Percentiles rank a stretch among this genome's conserved stretches.
Evolutionary conservation across 108 stramenopile genomes (phyloP).

Genomic region (Cyclotella baltica): DNA sequence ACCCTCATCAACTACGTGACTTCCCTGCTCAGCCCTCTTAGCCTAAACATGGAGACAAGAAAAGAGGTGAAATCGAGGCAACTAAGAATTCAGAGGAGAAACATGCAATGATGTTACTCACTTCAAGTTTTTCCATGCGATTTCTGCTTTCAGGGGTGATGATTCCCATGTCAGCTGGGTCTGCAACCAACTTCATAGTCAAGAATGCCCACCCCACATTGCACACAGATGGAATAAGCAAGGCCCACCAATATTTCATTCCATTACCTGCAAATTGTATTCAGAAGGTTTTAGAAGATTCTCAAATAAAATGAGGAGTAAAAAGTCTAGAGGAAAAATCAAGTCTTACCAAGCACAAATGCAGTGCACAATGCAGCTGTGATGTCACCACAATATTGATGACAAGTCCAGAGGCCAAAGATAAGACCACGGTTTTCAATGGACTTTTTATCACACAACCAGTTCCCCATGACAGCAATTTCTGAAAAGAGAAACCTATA

Average conservation of each 20-base stretch:
- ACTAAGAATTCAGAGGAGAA: too few species aligned
- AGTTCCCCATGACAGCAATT: conserved; percentile 98
- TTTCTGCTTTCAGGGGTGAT: conserved; percentile 85
- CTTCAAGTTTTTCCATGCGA: conserved; percentile 77
- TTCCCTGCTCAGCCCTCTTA: conserved; percentile 71
- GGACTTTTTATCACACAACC: conserved; percentile 89
- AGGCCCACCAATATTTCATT: conserved; percentile 87
- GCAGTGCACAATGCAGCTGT: conserved; percentile 90
- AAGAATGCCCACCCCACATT: conserved; percentile 91
- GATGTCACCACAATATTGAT: conserved; percentile 96
- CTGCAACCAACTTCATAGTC: conserved; percentile 81
- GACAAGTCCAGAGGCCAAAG: conserved; percentile 98
- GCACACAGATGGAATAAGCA: conserved; percentile 85
- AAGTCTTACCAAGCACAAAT: conserved; percentile 62
- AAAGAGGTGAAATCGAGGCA: too few species aligned
- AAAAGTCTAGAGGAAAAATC: neutral
- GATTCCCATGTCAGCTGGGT: conserved; percentile 90
- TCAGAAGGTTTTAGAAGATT: neutral
- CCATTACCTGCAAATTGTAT: conserved; percentile 39
- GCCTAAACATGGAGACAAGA: too few species aligned
- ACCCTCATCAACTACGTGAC: conserved; percentile 71
- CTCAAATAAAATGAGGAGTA: neutral
- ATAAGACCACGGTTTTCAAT: conserved; percentile 93
- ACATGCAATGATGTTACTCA: too few species aligned
- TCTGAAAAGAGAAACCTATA: conserved; percentile 46